A percentile compares a stretch with the other conserved stretches of the same genome.
phyloP scores from a whole-genome alignment of 2,329 filamentous ascomycete species.

The Sordariomycetes sp. region DNA sequence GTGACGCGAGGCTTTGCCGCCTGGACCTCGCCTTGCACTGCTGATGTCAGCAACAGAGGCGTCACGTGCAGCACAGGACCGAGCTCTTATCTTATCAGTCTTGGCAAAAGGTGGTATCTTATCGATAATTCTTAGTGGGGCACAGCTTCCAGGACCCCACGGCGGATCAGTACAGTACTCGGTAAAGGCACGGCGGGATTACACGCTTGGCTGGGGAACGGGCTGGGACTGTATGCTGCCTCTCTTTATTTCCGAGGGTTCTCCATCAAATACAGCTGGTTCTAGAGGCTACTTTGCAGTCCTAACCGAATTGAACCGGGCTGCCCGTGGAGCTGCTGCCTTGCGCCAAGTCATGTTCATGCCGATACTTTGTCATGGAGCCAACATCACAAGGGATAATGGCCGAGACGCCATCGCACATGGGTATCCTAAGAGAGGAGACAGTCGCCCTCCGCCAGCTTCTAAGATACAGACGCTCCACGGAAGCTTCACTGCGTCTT shows the following conservation, averaged over 20 bases:
- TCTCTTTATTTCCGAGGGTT: no score
- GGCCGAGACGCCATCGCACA: conserved; percentile 2
- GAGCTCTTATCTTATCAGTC: not conserved
- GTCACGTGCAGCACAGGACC: not conserved
- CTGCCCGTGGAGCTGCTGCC: no score
- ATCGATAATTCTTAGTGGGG: not conserved
- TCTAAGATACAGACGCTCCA: conserved; percentile 1
- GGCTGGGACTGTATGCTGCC: no score
- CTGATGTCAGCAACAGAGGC: not conserved
- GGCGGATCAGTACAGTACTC: no score
- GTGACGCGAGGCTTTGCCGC: conserved; percentile 26
- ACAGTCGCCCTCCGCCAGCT: conserved; percentile 6
- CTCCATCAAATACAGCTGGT: no score
- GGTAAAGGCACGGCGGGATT: not conserved
- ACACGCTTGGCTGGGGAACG: no score
- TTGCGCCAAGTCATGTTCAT: no score
- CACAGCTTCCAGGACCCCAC: not conserved
- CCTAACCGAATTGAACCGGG: no score
- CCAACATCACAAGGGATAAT: not conserved
- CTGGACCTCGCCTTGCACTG: conserved; percentile 11
- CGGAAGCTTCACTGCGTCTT: conserved; percentile 1
- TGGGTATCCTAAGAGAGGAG: conserved; percentile 8
- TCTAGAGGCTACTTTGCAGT: no score
- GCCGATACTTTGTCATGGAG: not conserved
- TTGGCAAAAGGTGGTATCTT: not conserved